Base-by-base conservation (phyloP, 768 basidiomycete genomes). In the Russula sp. region DNA sequence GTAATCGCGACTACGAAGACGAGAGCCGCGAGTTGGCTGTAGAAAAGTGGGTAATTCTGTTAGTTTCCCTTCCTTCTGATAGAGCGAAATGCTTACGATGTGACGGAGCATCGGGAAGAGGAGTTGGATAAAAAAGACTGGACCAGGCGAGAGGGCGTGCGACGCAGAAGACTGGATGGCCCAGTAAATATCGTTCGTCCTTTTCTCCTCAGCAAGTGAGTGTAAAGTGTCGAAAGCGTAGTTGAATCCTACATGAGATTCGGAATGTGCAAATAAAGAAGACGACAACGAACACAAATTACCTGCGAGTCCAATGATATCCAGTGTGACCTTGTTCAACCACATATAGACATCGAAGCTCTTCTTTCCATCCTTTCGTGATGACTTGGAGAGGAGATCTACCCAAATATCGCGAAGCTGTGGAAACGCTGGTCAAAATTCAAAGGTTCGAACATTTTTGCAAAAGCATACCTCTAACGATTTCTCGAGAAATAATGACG, bases 51-150 rank as follows among this genome's bases (percentile, higher is more conserved):
- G 2, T 16, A 18, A 20, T 32, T 9, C 5, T 48, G 22, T 32
- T 48, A 36, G 4, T 0, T 5, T 55, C 20, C 8, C 22, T 28
- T n/a, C 3, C 8, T 24, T 38, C 13, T n/a, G 30, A 20, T 40
- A 34, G 24, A 53, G 40, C 3, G 24, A 5, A 20, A 20, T 38
- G 69, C 77, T 66, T 57, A 80, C 83, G 28, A 84, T 67, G 51
- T 69, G 66, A 30, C 76, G 74, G 11, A 82, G 67, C 9, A 70
- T 48, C 0, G 81, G 81, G 34, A 82, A 59, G 14, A 76, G 20
- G 1, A 62, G 62, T 63, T 76, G 74, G 20, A 81, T 46, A 2
- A 79, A n/a, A 6, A 73, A 64, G 10, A 80, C 28, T 66, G 73
- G 1, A 52, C 64, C 40, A 57, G 69, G 16, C 1, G 16, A 42